Evolutionary conservation across 1,284 basidiomycete genomes (phyloP), one percentile per base, ranked within the genome.

Genomic region (Clitocybe nebularis): DNA sequence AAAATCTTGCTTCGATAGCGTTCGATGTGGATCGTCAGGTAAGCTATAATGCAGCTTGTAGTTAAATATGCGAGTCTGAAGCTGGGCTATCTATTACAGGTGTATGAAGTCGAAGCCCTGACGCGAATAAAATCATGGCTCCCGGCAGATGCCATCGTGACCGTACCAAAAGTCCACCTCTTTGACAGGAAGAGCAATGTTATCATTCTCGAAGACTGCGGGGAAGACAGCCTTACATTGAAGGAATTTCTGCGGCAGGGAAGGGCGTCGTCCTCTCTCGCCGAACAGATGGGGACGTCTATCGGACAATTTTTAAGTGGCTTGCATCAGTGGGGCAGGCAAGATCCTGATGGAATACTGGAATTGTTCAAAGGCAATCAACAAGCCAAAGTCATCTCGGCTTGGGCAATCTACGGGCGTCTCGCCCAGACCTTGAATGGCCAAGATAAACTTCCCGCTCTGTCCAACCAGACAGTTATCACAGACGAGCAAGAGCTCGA

Each of bases 201-300:
- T n/a, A 61, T 81, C 9, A 68, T 81, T 53, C 77, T 81, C 66
- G 72, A 77, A 26, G 78, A 81, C 41, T 69, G 64, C 36, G 79
- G 79, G 4, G 51, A 47, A 22, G 51, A 58, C 6, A 43, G 53
- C n/a, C 45, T 49, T 14, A 73, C 66, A 1, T 60, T 81, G 43
- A 80, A 79, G 55, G 58, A 69, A 4, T 55, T 74, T 14, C 52
- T 75, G 30, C 20, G 42, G 47, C 54, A 64, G 19, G 57, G 60
- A 13, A 52, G 55, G 13, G 52, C 54, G 1, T 55, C 68, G 5
- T 48, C 61, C 2, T 30, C 48, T 14, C 30, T 68, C 3, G 66
- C 67, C 10, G 49, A 56, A 13, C 49, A 61, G 13, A 72, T 81
- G 17, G 79, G 79, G 0, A 22, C 38, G 4, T 67, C 64, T 0